A percentile compares a stretch with the other conserved stretches of the same genome.
These are phyloP conservation scores for Magnaporthiopsis poae DNA, from an alignment of 2,329 filamentous ascomycete species.

Conservation along the genomic window DNA sequence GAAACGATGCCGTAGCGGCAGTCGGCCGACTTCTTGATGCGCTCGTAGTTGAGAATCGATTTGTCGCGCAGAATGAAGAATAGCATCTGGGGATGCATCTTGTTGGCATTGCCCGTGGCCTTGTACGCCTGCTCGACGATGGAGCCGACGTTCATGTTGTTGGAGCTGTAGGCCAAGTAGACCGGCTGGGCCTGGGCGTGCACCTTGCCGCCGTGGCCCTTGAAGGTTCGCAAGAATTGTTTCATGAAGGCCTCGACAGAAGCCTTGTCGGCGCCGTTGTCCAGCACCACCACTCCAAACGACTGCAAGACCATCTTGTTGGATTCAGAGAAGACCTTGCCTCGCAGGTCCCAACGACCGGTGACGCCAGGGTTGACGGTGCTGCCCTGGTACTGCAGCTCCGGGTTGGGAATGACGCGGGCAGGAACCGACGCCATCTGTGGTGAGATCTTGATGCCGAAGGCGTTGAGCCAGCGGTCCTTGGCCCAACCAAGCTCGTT, in stretches of 20 bases:
- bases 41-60: constrained; percentile 63
- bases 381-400: constrained; percentile 55
- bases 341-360: constrained; percentile 81
- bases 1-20: constrained; percentile 75
- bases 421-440: constrained; percentile 60
- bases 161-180: constrained; percentile 25
- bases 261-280: constrained; percentile 40
- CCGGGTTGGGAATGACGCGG: constrained; percentile 59
- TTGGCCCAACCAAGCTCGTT: constrained; percentile 53
- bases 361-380: constrained; percentile 50
- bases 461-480: constrained; percentile 63
- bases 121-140: constrained; percentile 48
- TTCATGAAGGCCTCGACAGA: constrained; percentile 49
- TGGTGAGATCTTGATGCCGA: constrained; percentile 59
- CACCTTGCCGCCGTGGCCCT: constrained; percentile 40
- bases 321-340: constrained; percentile 62
- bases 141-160: constrained; percentile 27
- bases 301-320: constrained; percentile 53
- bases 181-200: constrained; percentile 20
- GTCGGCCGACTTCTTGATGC: constrained; percentile 82
- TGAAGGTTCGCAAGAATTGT: constrained; percentile 43
- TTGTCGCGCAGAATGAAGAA: constrained; percentile 68
- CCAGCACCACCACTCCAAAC: constrained; percentile 68
- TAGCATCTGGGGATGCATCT: constrained; percentile 60
- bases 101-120: constrained; percentile 40